Evolutionary conservation across 2,329 filamentous ascomycete species (phyloP), one percentile per base, ranked within the genome.

Genomic region (Trichoderma sp.): DNA sequence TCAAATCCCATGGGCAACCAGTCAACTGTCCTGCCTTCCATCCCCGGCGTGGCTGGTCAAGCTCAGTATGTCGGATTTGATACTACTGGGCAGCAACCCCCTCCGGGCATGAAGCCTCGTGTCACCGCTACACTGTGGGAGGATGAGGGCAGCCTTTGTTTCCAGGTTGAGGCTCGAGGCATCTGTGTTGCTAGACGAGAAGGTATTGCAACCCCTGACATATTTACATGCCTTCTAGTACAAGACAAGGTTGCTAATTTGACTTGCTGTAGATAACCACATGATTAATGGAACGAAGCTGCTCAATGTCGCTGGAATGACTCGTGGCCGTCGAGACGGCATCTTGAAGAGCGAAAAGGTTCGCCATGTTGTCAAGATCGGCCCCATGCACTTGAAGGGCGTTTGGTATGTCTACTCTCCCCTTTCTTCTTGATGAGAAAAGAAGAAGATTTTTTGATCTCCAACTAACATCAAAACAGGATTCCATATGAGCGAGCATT

Each of bases 231-330:
- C 52, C 27, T 11, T 37, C 13, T 19, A 57, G n/a, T 13, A 10
- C 27, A 40, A 43, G 14, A 21, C 14, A 14, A n/a, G 37, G 19
- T 56, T 40, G 37, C 68, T 69, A 52, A 69, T 43, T 43, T 64
- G 21, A n/a, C 3, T 24, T 31, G 49, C 10, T 31, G 7, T 43
- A 96, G 95, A 97, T 76, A 98, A 97, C 81, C 93, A 97, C 82
- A 97, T 99, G 93, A 97, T 99, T 80, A 99, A 98, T 76, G 96
- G 96, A 21, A 99, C 96, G 0, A 99, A 98, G 81, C 85, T 99
- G 69, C 83, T 98, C 69, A 99, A 99, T 74, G 96, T 99, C 65
- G 96, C 96, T 62, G 95, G 96, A 14, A 99, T 99, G 96, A 99
- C 96, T 16, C 89, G 96, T 79, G 96, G 96, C 68, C 91, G 96